Base-by-base conservation (phyloP, 305 asterid genomes). In the Fraxinus floribunda region DNA sequence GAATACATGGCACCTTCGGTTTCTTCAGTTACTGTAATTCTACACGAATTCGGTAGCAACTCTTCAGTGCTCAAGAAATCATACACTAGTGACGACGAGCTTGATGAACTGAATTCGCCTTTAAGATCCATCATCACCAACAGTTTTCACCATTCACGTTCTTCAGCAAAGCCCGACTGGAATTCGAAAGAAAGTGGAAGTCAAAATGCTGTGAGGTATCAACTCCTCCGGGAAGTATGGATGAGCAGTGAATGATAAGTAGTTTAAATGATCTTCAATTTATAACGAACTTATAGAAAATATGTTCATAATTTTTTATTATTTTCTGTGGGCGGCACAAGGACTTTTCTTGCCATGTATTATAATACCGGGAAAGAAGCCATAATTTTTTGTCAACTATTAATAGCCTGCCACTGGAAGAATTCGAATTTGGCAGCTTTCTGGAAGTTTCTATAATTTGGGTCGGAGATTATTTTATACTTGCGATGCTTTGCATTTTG, bases 71-170 rank as follows among this genome's bases (percentile, higher is more conserved):
- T 94, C 52, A 89, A 86, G 74, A 93, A 92, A 87, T 89, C 97
- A 35, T 90, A 92, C 81, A 90, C 95, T 22, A 93, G 97, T 20
- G 97, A 94, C 20, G 97, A 93, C 72, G 98, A 94, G 78, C 92
- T 94, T 36, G 98, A 94, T 41, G 93, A 90, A 38, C 75, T 93
- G 79, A 89, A 88, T 85, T 91, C 97, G 5, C 97, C 97, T 18
- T 83, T 92, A 84, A 88, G 78, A 79, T 84, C 89, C n/a, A 80
- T 94, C 80, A 77, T 83, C 68, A 77, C 36, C 1, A 88, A 91
- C 32, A 34, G 83, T 64, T 46, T 77, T 71, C 85, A 57, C 24
- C 79, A 87, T 76, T 90, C 90, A 34, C 86, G 89, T 68, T 72
- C 83, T 81, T 81, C 87, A 38, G 76, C 83, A 39, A 88, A 83